Conservation (phyloP, 345 rosid species). For the Corchorus capsularis region DNA sequence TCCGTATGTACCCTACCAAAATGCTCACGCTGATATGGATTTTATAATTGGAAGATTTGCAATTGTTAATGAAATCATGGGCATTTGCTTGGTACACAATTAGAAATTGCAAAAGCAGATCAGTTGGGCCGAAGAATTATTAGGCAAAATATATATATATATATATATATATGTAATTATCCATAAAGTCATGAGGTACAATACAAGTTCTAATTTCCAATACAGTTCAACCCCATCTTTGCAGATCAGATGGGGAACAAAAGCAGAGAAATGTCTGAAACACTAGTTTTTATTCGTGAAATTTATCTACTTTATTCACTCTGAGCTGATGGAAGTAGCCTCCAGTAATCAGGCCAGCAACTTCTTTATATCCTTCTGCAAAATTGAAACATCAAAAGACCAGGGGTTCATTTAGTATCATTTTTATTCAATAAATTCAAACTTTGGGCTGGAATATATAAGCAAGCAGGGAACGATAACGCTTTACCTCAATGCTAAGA, state of each 20-base stretch:
- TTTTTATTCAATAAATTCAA: not conserved
- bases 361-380: constrained; percentile 64
- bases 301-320: not conserved
- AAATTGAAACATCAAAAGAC: not conserved
- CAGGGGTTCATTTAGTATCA: not conserved
- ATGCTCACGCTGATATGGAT: not conserved
- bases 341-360: constrained; percentile 34
- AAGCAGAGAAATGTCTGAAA: not conserved
- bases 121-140: not conserved
- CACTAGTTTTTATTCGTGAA: not conserved
- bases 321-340: not conserved
- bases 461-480: not conserved
- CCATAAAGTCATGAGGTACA: not conserved
- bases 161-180: not conserved
- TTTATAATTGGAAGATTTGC: not conserved
- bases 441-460: not conserved
- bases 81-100: not conserved
- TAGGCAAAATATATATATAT: not conserved
- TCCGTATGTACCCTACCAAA: not conserved
- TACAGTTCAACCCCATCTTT: constrained; percentile 3
- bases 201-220: not conserved
- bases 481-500: constrained; percentile 80
- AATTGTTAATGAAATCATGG: not conserved
- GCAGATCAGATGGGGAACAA: not conserved
- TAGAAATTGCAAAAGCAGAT: not conserved